These are phyloP conservation scores for Achaetomiella virescens DNA, from an alignment of 495 filamentous ascomycete genomes.

Conservation along the genomic window DNA sequence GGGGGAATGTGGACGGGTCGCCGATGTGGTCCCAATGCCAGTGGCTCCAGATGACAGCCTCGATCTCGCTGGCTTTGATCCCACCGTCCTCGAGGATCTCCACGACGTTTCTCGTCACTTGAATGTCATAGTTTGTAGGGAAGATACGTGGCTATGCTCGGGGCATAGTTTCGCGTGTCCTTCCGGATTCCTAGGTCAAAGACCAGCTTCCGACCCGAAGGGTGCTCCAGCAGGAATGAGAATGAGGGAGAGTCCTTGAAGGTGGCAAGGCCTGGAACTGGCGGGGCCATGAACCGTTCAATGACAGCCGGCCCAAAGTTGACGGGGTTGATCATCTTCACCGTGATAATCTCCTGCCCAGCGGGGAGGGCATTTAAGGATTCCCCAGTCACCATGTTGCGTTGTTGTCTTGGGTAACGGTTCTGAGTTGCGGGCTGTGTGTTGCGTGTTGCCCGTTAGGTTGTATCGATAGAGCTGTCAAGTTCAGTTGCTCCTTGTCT, in stretches of 20 bases:
- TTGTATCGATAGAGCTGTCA: no score
- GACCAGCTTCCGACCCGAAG: constrained; percentile 29
- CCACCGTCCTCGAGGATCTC: constrained; percentile 42
- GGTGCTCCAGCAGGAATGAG: constrained; percentile 17
- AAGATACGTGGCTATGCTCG: constrained; percentile 30
- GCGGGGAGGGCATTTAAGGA: no score
- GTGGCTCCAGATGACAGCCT: constrained; percentile 46
- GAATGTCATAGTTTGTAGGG: constrained; percentile 4
- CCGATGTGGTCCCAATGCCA: constrained; percentile 50
- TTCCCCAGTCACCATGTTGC: no score
- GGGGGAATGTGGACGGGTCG: constrained; percentile 45
- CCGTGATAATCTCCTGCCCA: constrained; percentile 8
- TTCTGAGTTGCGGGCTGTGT: no score
- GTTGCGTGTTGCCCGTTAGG: no score
- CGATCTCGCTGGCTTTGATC: constrained; percentile 32
- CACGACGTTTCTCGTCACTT: constrained; percentile 22
- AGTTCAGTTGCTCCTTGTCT: no score
- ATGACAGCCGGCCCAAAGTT: constrained; percentile 16
- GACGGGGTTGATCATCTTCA: constrained; percentile 18
- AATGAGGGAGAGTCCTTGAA: constrained; percentile 9
- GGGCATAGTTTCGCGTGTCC: constrained; percentile 42
- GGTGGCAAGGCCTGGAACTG: constrained; percentile 2
- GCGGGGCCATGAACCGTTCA: constrained; percentile 13
- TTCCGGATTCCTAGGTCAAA: constrained; percentile 52
- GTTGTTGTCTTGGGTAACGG: no score